Evolutionary conservation across 2,329 filamentous ascomycete species (phyloP).

Genomic region (Neophaeococcomyces mojaviensis): DNA sequence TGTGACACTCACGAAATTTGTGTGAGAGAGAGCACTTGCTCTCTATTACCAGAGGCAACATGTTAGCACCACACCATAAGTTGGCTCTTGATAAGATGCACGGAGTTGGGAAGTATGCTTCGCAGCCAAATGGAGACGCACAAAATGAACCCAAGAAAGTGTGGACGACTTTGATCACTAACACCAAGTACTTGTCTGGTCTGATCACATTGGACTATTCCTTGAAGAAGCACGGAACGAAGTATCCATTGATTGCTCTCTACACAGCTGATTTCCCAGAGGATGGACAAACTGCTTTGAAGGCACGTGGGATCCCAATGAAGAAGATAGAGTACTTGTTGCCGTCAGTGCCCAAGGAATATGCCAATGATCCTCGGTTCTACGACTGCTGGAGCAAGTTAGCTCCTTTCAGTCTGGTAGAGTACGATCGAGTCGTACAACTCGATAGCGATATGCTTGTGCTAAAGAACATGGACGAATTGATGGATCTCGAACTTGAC

Average conservation of each 20-base stretch:
- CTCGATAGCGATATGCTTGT: slow-evolving; percentile 86
- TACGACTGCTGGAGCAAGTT: slow-evolving; percentile 89
- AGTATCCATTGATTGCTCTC: slow-evolving; percentile 72
- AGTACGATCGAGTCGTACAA: slow-evolving; percentile 74
- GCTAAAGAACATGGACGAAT: slow-evolving; percentile 77
- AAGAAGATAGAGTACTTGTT: slow-evolving; percentile 66
- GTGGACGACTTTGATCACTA: slow-evolving; percentile 84
- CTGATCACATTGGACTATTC: slow-evolving; percentile 75
- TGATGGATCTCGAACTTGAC: slow-evolving; percentile 77
- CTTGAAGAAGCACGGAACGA: slow-evolving; percentile 56
- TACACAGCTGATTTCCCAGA: slow-evolving; percentile 71
- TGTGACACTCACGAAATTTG: background rate
- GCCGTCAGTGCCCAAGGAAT: slow-evolving; percentile 59
- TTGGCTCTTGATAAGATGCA: background rate
- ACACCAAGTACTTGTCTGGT: slow-evolving; percentile 71
- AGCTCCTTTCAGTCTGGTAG: slow-evolving; percentile 64
- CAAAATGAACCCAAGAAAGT: slow-evolving; percentile 44
- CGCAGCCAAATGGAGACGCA: background rate
- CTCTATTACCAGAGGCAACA: background rate
- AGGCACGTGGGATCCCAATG: slow-evolving; percentile 59
- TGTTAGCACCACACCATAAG: slow-evolving; percentile 4
- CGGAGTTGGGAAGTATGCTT: background rate
- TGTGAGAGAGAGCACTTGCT: background rate
- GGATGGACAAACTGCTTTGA: slow-evolving; percentile 61
- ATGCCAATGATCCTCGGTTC: slow-evolving; percentile 71